Evolutionary conservation across 768 basidiomycete genomes (phyloP), one percentile per base, ranked within the genome.

Genomic region (Leccinum broughii): DNA sequence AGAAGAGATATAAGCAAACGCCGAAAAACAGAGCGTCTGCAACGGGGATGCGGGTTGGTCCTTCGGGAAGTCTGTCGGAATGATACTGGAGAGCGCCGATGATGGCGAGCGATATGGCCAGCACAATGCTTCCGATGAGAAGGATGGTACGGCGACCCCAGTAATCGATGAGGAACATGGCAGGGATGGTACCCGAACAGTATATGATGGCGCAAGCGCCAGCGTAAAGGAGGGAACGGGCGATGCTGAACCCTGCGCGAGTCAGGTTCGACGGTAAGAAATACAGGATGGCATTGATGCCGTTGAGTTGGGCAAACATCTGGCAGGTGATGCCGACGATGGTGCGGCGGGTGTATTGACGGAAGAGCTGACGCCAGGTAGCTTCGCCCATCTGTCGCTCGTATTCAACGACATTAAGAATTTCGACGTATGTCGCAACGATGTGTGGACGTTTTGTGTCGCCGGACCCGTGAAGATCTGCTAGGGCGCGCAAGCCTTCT

Each of bases 1-100:
- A 77, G 68, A 86, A 85, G 24, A 87, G 77, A 67, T 86, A 87
- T n/a, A 82, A 64, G 64, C 82, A 82, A 56, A 84, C 78, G 60
- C 80, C 76, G 57, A 73, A 76, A 34, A 76, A 78, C 57, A 77
- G 72, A 15, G 71, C 76, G 53, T 77, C 65, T 11, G 78, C 73
- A n/a, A 70, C 69, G 3, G 69, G 71, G 24, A 73, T 55, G 10
- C 76, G 68, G 2, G 62, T 59, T 32, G 63, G 37, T 14, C 77
- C 78, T 39, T 67, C 57, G 6, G 77, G 80, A 54, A 81, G 70
- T 24, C 64, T 75, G 61, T 77, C 79, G 35, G 74, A 76, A 62
- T 68, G 68, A 64, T 70, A 79, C 67, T 86, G 85, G 44, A 87
- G 76, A 7, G 76, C 79, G 13, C 84, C 84, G 41, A 86, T 78